Percentiles rank a stretch among this genome's conserved stretches.
phyloP scores from a whole-genome alignment of 139 green algal species.

The Auxenochlorella pyrenoidosa region DNA sequence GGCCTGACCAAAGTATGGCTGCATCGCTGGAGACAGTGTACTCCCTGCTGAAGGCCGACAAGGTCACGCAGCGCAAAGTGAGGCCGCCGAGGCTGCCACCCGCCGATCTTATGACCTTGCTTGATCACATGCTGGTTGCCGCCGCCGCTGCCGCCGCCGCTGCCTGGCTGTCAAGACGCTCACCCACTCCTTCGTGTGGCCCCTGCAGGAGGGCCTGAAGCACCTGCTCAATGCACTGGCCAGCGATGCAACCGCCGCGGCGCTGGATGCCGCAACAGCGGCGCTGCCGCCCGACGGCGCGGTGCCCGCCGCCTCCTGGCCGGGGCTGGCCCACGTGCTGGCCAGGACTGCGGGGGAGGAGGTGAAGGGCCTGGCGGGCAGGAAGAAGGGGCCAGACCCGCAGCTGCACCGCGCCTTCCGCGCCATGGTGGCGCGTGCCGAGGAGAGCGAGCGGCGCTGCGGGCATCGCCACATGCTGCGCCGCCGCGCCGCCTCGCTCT shows the following conservation, averaged over 20 bases:
- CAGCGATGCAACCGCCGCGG: slow-evolving; percentile 43
- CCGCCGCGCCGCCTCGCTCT: slow-evolving; percentile 40
- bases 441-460: slow-evolving; percentile 49
- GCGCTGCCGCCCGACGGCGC: slow-evolving; percentile 33
- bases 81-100: background rate
- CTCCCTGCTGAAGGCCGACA: slow-evolving; percentile 7
- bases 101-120: too few relatives aligned
- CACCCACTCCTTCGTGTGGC: background rate
- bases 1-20: too few relatives aligned
- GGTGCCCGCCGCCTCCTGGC: slow-evolving; percentile 44
- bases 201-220: slow-evolving; percentile 61
- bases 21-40: background rate
- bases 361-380: background rate
- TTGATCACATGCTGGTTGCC: background rate
- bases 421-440: slow-evolving; percentile 43
- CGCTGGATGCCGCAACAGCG: slow-evolving; percentile 55
- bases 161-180: background rate
- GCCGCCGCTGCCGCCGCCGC: background rate
- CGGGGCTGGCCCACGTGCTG: slow-evolving; percentile 41
- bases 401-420: slow-evolving; percentile 44
- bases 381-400: slow-evolving; percentile 43
- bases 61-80: slow-evolving; percentile 33
- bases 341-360: slow-evolving; percentile 19
- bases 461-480: slow-evolving; percentile 44
- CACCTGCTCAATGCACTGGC: slow-evolving; percentile 50